Evolutionary conservation across 2,329 filamentous ascomycete genomes (phyloP).

Genomic region (Clarireedia homoeocarpa): DNA sequence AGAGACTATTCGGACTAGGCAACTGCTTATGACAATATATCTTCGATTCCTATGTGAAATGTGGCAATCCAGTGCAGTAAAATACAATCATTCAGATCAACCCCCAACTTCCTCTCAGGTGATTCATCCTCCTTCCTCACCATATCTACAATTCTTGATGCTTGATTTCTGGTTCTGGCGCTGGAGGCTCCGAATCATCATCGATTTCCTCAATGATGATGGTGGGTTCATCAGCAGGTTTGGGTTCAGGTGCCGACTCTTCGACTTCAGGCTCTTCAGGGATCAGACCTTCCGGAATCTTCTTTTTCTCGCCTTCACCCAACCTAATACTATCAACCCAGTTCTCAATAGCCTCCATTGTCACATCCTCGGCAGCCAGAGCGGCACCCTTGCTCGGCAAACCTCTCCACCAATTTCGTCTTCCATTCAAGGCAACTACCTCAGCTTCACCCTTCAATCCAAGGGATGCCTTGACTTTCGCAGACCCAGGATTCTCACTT

Average conservation of each 20-base stretch:
- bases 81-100: too few relatives aligned
- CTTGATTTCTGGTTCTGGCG: constrained; percentile 9
- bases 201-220: constrained; percentile 1
- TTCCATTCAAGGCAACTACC: constrained; percentile 76
- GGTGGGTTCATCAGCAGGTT: constrained; percentile 9
- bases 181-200: not conserved
- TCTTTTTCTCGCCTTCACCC: constrained; percentile 76
- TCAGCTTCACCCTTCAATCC: constrained; percentile 55
- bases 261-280: constrained; percentile 34
- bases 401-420: constrained; percentile 77
- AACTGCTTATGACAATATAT: not conserved
- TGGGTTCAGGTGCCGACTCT: constrained; percentile 25
- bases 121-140: not conserved
- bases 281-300: constrained; percentile 57
- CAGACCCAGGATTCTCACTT: constrained; percentile 48
- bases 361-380: constrained; percentile 39
- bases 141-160: constrained; percentile 9
- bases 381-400: constrained; percentile 36
- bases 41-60: not conserved
- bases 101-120: not conserved
- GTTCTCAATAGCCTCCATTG: constrained; percentile 57
- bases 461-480: constrained; percentile 51
- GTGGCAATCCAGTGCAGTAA: too few relatives aligned
- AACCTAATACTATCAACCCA: constrained; percentile 92
- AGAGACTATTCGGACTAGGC: not conserved